These are phyloP conservation scores for Aciculosporium take DNA, from an alignment of 2,329 filamentous ascomycete species.

Conservation along the genomic window DNA sequence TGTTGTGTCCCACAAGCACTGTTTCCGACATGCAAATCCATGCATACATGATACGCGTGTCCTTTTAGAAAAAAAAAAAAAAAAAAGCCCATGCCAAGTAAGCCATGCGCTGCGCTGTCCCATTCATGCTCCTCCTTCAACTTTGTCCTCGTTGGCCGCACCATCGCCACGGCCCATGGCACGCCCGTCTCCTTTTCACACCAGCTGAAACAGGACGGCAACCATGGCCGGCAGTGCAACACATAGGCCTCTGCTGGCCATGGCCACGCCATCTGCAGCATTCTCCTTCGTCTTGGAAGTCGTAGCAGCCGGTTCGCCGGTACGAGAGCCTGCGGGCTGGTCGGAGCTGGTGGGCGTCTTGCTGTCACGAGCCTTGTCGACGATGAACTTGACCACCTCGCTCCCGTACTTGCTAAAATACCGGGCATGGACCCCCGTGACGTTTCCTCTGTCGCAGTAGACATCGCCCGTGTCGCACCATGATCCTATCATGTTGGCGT, in stretches of 20 bases:
- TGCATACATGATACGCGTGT: too few species aligned
- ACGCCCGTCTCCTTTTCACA: not conserved
- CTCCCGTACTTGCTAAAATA: slow-evolving; percentile 24
- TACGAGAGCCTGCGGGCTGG: not conserved
- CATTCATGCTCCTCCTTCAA: not conserved
- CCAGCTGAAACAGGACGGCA: slow-evolving; percentile 1
- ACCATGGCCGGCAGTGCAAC: slow-evolving; percentile 2
- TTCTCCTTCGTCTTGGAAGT: slow-evolving; percentile 1
- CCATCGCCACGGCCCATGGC: not conserved
- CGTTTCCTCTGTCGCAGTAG: slow-evolving; percentile 23
- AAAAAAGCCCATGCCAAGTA: too few species aligned
- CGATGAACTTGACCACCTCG: slow-evolving; percentile 21
- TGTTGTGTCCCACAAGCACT: not conserved
- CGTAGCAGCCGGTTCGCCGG: not conserved
- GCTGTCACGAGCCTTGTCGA: slow-evolving; percentile 15
- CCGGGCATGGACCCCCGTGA: slow-evolving; percentile 16
- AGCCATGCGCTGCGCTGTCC: too few species aligned
- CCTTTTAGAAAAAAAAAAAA: too few species aligned
- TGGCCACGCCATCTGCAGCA: not conserved
- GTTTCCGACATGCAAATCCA: not conserved
- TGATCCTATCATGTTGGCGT: slow-evolving; percentile 21
- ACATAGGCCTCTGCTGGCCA: slow-evolving; percentile 1
- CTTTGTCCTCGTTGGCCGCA: not conserved
- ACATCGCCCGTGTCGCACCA: slow-evolving; percentile 28
- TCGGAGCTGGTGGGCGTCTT: slow-evolving; percentile 3